Conservation (phyloP, 371 early-diverging fungal species). For the Catenaria anguillulae region DNA sequence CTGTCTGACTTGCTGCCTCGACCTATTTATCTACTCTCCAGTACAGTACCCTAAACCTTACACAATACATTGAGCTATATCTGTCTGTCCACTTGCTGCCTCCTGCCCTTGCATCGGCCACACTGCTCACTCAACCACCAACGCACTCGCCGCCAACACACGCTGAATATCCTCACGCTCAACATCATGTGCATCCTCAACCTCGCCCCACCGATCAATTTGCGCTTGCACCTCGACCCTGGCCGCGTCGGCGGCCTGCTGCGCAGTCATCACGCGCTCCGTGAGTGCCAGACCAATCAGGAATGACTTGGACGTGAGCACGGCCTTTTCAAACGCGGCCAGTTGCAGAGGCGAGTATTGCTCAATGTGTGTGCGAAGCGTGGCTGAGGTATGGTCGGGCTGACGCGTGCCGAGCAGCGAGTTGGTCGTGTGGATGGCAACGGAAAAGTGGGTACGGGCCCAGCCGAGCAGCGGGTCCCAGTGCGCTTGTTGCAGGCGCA, state of each 20-base stretch:
- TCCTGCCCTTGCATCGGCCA: too few relatives aligned
- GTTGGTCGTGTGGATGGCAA: constrained; percentile 55
- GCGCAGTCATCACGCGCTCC: constrained; percentile 50
- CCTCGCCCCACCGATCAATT: constrained; percentile 81
- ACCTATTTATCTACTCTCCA: too few relatives aligned
- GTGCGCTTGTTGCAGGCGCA: constrained; percentile 56
- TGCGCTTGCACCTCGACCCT: constrained; percentile 74
- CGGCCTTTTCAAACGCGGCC: constrained; percentile 72
- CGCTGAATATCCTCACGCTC: constrained; percentile 5
- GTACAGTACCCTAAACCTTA: too few relatives aligned
- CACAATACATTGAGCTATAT: too few relatives aligned
- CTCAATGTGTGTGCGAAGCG: constrained; percentile 35
- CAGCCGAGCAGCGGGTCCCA: constrained; percentile 75
- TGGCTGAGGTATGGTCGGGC: constrained; percentile 35
- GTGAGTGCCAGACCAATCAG: constrained; percentile 70
- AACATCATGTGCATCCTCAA: constrained; percentile 45
- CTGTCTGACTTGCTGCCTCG: too few relatives aligned
- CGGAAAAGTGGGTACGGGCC: constrained; percentile 43
- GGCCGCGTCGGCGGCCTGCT: constrained; percentile 63
- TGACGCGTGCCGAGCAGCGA: constrained; percentile 56
- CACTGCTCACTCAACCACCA: too few relatives aligned
- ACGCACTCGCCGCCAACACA: background rate
- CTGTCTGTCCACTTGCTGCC: too few relatives aligned
- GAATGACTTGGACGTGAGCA: constrained; percentile 76
- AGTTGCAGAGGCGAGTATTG: constrained; percentile 49